A percentile compares a stretch with the other conserved stretches of the same genome.
Conservation (phyloP, 768 basidiomycete genomes). For the Xerocomus spinulosus region DNA sequence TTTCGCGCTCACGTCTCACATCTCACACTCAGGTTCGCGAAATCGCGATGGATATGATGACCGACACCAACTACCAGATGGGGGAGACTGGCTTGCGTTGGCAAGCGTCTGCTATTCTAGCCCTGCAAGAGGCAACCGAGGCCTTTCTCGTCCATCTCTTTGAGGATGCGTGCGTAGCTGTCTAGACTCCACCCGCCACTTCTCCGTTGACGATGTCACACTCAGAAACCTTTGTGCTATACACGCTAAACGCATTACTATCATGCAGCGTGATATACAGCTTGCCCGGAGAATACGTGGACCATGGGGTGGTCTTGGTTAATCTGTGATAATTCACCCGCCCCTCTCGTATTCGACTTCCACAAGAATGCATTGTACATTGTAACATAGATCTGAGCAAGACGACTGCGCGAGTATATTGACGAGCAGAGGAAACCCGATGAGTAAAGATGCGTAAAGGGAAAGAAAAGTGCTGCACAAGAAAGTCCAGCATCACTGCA, state of each 20-base stretch:
- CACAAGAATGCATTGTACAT: constrained; percentile 27
- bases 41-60: constrained; percentile 87
- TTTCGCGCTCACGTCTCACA: background rate
- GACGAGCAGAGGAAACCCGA: constrained; percentile 6
- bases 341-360: too few relatives aligned
- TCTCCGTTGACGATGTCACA: constrained; percentile 2
- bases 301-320: constrained; percentile 74
- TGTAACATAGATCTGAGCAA: constrained; percentile 19
- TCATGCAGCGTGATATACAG: constrained; percentile 97
- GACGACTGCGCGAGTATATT: constrained; percentile 7
- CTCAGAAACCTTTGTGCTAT: constrained; percentile 91
- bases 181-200: background rate
- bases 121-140: constrained; percentile 95
- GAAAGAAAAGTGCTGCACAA: constrained; percentile 6
- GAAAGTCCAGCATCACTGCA: constrained; percentile 15
- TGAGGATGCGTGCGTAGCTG: constrained; percentile 86
- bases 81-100: constrained; percentile 70
- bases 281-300: constrained; percentile 94
- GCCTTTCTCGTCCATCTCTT: constrained; percentile 94
- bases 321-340: too few relatives aligned
- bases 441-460: constrained; percentile 10
- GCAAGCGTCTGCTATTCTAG: constrained; percentile 93
- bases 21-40: constrained; percentile 72
- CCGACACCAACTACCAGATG: constrained; percentile 59
- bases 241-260: constrained; percentile 95